Evolutionary conservation across 371 early-diverging fungal genomes (phyloP).

Genomic region (Blastocladiella emersonii): DNA sequence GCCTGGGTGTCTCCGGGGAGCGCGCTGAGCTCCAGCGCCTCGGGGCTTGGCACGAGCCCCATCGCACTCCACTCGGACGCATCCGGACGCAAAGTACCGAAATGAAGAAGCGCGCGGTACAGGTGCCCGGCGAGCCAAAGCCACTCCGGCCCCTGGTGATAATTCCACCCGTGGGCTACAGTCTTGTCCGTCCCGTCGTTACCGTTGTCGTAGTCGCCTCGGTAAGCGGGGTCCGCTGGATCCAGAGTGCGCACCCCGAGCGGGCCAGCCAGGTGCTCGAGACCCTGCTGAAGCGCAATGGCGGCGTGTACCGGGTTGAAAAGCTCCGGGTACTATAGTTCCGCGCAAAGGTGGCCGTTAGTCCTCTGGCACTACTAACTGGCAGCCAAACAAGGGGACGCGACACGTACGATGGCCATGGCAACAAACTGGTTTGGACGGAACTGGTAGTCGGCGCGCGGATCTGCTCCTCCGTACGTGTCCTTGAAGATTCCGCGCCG

Average conservation of each 20-base stretch:
- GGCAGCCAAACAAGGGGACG: not conserved
- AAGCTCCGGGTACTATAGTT: slow-evolving; percentile 83
- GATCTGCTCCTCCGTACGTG: slow-evolving; percentile 49
- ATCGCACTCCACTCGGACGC: too few relatives aligned
- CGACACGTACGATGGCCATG: slow-evolving; percentile 53
- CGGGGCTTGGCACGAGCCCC: too few relatives aligned
- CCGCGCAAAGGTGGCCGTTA: too few relatives aligned
- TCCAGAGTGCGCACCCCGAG: slow-evolving; percentile 89
- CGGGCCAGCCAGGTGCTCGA: slow-evolving; percentile 59
- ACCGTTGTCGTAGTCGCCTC: slow-evolving; percentile 78
- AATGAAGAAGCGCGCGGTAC: too few relatives aligned
- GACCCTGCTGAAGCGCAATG: slow-evolving; percentile 45
- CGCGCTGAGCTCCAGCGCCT: too few relatives aligned
- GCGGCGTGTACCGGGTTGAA: slow-evolving; percentile 65
- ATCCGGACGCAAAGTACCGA: too few relatives aligned
- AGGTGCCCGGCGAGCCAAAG: slow-evolving; percentile 83
- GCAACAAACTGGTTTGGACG: slow-evolving; percentile 84
- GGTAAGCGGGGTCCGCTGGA: slow-evolving; percentile 74
- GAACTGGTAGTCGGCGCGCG: slow-evolving; percentile 78
- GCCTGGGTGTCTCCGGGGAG: too few relatives aligned
- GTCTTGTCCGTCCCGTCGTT: slow-evolving; percentile 70
- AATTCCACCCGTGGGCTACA: slow-evolving; percentile 88
- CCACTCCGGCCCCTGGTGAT: slow-evolving; percentile 97
- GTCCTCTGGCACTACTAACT: not conserved
- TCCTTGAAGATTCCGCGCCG: slow-evolving; percentile 95